Percentiles rank a stretch among this genome's conserved stretches.
phyloP scores from a whole-genome alignment of 305 asterid species.

The Vinca major region DNA sequence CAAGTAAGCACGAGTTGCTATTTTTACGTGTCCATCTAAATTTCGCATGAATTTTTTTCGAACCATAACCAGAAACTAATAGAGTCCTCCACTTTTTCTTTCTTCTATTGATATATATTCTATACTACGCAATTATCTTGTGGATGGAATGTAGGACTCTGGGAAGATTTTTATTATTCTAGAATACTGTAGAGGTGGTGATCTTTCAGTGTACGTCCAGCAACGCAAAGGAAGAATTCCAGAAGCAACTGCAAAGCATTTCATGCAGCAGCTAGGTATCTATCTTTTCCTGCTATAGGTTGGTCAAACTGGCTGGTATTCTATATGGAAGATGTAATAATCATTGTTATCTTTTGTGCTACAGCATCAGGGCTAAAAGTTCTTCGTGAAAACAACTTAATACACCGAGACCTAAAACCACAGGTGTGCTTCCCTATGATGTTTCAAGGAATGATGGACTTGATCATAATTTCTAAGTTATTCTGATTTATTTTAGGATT shows the following conservation, averaged over 20 bases:
- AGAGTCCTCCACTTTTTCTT: background rate
- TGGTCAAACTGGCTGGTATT: constrained; percentile 11
- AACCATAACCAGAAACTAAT: background rate
- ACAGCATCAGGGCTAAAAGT: constrained; percentile 86
- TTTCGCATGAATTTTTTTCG: background rate
- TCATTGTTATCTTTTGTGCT: constrained; percentile 4
- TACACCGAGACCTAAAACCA: constrained; percentile 87
- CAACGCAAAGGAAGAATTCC: constrained; percentile 57
- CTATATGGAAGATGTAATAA: constrained; percentile 8
- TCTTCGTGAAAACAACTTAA: constrained; percentile 68
- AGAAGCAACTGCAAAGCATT: constrained; percentile 68
- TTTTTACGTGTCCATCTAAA: background rate
- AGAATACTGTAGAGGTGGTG: constrained; percentile 89
- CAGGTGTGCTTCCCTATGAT: constrained; percentile 45
- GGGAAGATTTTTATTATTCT: constrained; percentile 73
- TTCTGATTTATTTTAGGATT: background rate
- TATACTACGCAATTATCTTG: constrained; percentile 5
- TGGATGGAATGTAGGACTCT: constrained; percentile 47
- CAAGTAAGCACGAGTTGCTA: background rate
- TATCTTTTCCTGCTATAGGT: constrained; percentile 1
- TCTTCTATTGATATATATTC: background rate
- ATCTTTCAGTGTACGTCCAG: constrained; percentile 64
- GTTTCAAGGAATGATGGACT: background rate
- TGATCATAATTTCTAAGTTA: background rate
- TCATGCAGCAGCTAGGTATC: constrained; percentile 81